Percentiles rank a stretch among this genome's conserved stretches.
phyloP scores from a whole-genome alignment of 495 filamentous ascomycete species.

The Penicillium coffeae region DNA sequence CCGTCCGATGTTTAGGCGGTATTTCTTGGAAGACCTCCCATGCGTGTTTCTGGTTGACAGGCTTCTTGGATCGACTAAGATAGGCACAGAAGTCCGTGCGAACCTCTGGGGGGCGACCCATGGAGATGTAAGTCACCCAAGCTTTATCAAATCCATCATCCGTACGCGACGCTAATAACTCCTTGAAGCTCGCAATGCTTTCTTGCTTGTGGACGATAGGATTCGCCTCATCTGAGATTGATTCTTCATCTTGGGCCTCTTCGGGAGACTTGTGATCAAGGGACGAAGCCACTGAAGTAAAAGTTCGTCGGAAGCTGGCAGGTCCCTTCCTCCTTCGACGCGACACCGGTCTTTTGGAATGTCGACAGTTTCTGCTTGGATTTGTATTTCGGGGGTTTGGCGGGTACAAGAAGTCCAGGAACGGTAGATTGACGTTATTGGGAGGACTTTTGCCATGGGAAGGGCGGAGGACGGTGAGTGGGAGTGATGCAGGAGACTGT shows the following conservation, averaged over 20 bases:
- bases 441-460: conserved; percentile 7
- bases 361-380: conserved; percentile 22
- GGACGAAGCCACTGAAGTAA: conserved; percentile 24
- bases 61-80: conserved; percentile 31
- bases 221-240: background rate
- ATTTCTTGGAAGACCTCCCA: conserved; percentile 41
- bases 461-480: conserved; percentile 13
- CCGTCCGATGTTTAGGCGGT: conserved; percentile 21
- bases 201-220: background rate
- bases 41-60: conserved; percentile 34
- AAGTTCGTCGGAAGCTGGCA: conserved; percentile 24
- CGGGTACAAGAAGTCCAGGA: conserved; percentile 45
- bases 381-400: conserved; percentile 17
- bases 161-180: conserved; percentile 18
- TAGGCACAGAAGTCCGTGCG: conserved; percentile 34
- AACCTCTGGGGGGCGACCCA: conserved; percentile 23
- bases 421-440: conserved; percentile 20
- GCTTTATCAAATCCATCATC: conserved; percentile 23
- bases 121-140: conserved; percentile 33
- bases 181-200: background rate
- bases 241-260: background rate
- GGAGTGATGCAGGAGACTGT: conserved; percentile 18
- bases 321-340: conserved; percentile 28
- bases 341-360: conserved; percentile 22
- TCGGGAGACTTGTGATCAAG: conserved; percentile 1